Percentiles rank a stretch among this genome's conserved stretches.
Evolutionary conservation across 768 basidiomycete species (phyloP).

Genomic region (Mycena filopes): DNA sequence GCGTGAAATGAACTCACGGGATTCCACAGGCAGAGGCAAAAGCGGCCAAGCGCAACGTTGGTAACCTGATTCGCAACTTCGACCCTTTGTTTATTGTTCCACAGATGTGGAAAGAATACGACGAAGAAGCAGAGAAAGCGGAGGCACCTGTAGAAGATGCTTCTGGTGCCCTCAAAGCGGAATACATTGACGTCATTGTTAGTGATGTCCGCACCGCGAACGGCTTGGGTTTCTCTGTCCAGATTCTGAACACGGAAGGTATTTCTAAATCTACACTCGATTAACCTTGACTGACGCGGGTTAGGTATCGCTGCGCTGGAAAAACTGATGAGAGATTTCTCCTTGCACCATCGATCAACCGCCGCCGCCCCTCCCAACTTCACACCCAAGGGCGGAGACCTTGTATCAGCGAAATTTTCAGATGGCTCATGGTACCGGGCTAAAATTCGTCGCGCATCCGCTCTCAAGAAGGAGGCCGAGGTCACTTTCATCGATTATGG

Average conservation of each 20-base stretch:
- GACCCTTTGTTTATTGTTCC: conserved; percentile 11
- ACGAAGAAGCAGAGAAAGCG: conserved; percentile 74
- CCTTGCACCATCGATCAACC: conserved; percentile 81
- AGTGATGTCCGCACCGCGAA: conserved; percentile 83
- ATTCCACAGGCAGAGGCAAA: conserved; percentile 83
- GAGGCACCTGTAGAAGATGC: conserved; percentile 58
- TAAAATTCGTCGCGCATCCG: conserved; percentile 86
- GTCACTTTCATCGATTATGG: conserved; percentile 96
- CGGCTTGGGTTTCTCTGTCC: conserved; percentile 90
- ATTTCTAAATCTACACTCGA: conserved; percentile 26
- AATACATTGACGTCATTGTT: conserved; percentile 93
- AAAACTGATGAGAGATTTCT: conserved; percentile 94
- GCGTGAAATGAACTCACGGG: neutral
- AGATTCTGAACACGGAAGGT: conserved; percentile 93
- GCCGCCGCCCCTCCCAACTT: conserved; percentile 72
- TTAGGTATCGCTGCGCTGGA: conserved; percentile 92
- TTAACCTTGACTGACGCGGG: conserved; percentile 8
- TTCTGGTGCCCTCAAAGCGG: conserved; percentile 71
- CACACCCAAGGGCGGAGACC: conserved; percentile 83
- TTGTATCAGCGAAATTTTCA: conserved; percentile 95
- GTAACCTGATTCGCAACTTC: conserved; percentile 37
- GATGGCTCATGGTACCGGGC: conserved; percentile 98
- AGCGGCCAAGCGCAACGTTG: conserved; percentile 77
- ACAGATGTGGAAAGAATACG: conserved; percentile 90
- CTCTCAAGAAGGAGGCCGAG: conserved; percentile 92